A percentile compares a stretch with the other conserved stretches of the same genome.
These are phyloP conservation scores for Talaromyces sp. DNA, from an alignment of 2,329 filamentous ascomycete species.

Conservation along the genomic window DNA sequence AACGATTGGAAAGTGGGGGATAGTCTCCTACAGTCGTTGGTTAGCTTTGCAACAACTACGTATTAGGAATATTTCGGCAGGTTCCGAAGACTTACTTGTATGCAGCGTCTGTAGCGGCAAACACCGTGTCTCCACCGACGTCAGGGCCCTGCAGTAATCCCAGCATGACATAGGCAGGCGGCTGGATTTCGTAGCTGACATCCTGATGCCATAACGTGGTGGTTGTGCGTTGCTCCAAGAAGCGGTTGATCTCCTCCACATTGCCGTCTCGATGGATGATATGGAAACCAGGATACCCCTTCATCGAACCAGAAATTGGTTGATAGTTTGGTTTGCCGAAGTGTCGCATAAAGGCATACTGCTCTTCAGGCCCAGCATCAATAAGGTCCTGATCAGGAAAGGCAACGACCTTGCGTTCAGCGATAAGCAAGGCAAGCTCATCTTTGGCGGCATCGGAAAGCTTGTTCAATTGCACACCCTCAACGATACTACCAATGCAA, in stretches of 20 bases:
- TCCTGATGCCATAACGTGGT: conserved; percentile 48
- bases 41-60: no score
- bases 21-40: conserved; percentile 31
- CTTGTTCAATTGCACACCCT: conserved; percentile 45
- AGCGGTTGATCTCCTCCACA: conserved; percentile 39
- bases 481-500: conserved; percentile 38
- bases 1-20: conserved; percentile 46
- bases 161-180: conserved; percentile 45
- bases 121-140: conserved; percentile 47
- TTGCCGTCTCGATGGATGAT: conserved; percentile 45
- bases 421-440: conserved; percentile 59
- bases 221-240: conserved; percentile 41
- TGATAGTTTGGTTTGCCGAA: conserved; percentile 46
- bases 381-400: conserved; percentile 50
- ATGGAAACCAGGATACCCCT: conserved; percentile 42
- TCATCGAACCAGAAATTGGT: conserved; percentile 40
- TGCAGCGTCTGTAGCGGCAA: conserved; percentile 42
- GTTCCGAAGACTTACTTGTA: conserved; percentile 35
- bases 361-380: conserved; percentile 38
- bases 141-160: conserved; percentile 48
- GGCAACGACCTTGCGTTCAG: conserved; percentile 56
- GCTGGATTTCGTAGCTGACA: conserved; percentile 46
- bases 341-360: conserved; percentile 42
- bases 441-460: conserved; percentile 46
- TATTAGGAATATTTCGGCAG: no score